Evolutionary conservation across 345 rosid species (phyloP), one percentile per base, ranked within the genome.

Genomic region (Boechera retrofracta): DNA sequence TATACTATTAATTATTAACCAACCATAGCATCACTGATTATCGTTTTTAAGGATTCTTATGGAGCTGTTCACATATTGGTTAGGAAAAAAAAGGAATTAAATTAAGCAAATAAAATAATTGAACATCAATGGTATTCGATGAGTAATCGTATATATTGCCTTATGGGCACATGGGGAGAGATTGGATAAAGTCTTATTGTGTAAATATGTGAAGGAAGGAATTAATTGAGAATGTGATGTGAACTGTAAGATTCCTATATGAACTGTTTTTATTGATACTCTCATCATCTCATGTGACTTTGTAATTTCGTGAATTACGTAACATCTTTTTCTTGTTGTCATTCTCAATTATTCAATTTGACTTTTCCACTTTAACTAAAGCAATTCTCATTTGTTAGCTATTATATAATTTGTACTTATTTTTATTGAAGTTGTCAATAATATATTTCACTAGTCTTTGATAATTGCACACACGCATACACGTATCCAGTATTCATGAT

Each of bases 251-350:
- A 76, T 59, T 36, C 18, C 39, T 1, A 64, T 5, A 64, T 63
- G 80, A 76, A 62, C 60, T 76, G 80, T 61, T 76, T 33, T 64
- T 45, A 54, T 77, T 77, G 80, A 77, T 64, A 13, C 31, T 13
- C 28, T 61, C 70, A 21, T 51, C 56, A 39, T 41, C 69, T 69
- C 79, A 69, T 77, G 80, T 77, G 80, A 62, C 76, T 77, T 77
- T 47, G 54, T 56, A 55, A 52, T 55, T 61, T 64, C 67, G 56
- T 71, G 18, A 71, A 47, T 29, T 38, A 55, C 52, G 51, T 45
- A 52, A 52, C 70, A 33, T 64, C 53, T 64, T 56, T 64, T 64
- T 71, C 81, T 71, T 55, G 39, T 71, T 71, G 72, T 71, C 81
- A 64, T 71, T 64, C 72, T 71, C 77, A 77, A 71, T 77, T 8